phyloP scores from a whole-genome alignment of 371 early-diverging fungal genomes.

The Saksenaea oblongispora region DNA sequence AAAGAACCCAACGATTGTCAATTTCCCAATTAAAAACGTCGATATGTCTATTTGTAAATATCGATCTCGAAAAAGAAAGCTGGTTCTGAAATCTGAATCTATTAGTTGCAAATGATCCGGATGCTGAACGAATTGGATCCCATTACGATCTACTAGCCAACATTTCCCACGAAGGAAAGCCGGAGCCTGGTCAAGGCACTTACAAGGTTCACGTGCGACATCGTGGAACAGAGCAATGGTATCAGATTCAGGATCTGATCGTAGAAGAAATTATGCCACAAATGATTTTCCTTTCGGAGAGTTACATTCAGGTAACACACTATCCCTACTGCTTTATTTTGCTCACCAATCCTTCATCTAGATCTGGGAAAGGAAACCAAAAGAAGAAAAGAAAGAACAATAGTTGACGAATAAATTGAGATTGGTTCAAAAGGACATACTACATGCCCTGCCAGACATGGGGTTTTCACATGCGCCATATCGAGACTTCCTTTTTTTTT shows the following conservation, averaged over 20 bases:
- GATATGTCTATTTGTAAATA: slow-evolving; percentile 77
- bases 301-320: slow-evolving; percentile 83
- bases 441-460: too few species aligned
- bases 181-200: slow-evolving; percentile 66
- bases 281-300: slow-evolving; percentile 92
- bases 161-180: slow-evolving; percentile 88
- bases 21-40: slow-evolving; percentile 86
- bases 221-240: slow-evolving; percentile 90
- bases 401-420: background rate
- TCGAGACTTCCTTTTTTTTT: too few species aligned
- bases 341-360: slow-evolving; percentile 1
- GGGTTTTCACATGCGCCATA: too few species aligned
- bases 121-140: slow-evolving; percentile 45
- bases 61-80: background rate
- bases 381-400: background rate
- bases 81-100: background rate
- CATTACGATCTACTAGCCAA: slow-evolving; percentile 91
- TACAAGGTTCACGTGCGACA: slow-evolving; percentile 86
- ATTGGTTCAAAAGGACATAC: background rate
- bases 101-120: slow-evolving; percentile 53
- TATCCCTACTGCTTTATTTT: slow-evolving; percentile 10
- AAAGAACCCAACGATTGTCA: slow-evolving; percentile 98
- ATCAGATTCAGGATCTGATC: slow-evolving; percentile 90
- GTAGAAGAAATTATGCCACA: slow-evolving; percentile 94
- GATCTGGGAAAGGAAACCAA: slow-evolving; percentile 32